These are phyloP conservation scores for Biancaea sappan DNA, from an alignment of 306 rosid species.

Conservation along the genomic window DNA sequence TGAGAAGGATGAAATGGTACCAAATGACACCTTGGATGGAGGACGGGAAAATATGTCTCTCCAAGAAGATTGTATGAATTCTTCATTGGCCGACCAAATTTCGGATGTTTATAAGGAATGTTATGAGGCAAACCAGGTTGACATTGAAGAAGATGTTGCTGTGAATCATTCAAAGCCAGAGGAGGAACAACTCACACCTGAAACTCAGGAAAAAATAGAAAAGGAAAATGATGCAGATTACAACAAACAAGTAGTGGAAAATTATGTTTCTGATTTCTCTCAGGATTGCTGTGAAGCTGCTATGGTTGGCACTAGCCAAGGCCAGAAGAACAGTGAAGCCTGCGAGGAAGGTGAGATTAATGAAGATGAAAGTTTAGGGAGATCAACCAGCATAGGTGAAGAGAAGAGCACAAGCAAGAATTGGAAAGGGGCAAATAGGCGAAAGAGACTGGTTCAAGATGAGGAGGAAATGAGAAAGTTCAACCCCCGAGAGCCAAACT, in stretches of 20 bases:
- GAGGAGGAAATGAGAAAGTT: slow-evolving; percentile 57
- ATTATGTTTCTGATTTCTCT: background rate
- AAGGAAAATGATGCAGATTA: background rate
- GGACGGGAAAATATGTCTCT: slow-evolving; percentile 11
- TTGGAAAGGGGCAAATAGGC: slow-evolving; percentile 39
- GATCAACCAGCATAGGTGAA: slow-evolving; percentile 14
- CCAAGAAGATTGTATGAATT: slow-evolving; percentile 27
- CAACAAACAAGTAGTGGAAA: background rate
- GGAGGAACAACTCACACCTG: background rate
- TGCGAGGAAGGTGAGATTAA: slow-evolving; percentile 25
- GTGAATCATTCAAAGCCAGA: background rate
- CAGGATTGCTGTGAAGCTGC: background rate
- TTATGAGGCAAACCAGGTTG: slow-evolving; percentile 11
- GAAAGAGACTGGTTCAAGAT: slow-evolving; percentile 46
- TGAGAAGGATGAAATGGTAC: background rate
- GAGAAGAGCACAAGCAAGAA: slow-evolving; percentile 32
- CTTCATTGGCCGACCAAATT: background rate
- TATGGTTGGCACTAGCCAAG: background rate
- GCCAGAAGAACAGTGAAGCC: slow-evolving; percentile 6
- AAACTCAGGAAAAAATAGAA: background rate
- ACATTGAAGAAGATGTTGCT: slow-evolving; percentile 1
- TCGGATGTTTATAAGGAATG: background rate
- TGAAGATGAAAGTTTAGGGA: background rate
- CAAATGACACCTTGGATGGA: slow-evolving; percentile 21
- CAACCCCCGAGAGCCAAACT: slow-evolving; percentile 82